Base-by-base conservation (phyloP, 1,139 yeast species). In the Kodamaea arcana region DNA sequence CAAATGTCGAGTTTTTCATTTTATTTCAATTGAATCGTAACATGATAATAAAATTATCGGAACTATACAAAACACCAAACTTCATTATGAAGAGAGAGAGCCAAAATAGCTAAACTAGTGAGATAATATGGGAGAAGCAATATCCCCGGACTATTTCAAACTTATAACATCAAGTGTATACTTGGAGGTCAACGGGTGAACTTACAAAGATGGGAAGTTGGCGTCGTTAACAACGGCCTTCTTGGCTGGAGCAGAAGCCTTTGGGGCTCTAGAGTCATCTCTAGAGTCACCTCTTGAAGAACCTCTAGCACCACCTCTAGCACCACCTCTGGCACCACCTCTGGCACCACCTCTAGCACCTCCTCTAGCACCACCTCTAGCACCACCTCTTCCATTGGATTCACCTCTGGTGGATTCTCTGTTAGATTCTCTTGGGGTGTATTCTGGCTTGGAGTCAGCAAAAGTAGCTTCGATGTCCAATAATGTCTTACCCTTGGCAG, bases 391-490 rank as follows among this genome's bases (percentile, higher is more conserved):
- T 16, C 27, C 21, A 27, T 46, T 51, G 36, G 59, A 61, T 44
- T 62, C 39, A 38, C 50, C 27, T 28, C 22, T 22, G 13, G 34
- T 33, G 36, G 38, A 24, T 35, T 56, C 60, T 42, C 54, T 58
- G 51, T 58, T 49, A 44, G 62, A 65, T 43, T 52, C 54, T 40
- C 54, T 57, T 48, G 55, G 49, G 59, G 54, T 46, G 34, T 52
- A 31, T 33, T 45, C 45, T 32, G 43, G 39, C 28, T 40, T 37
- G 23, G 45, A 36, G 44, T 80, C 87, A 47, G 80, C 71, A 55
- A 81, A 81, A 38, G 73, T 63, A 43, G 86, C 83, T 46, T 77
- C 75, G 51, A 81, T 65, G 47, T 81, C 85, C 59, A 83, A 73
- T 61, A 69, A 69, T 56, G 71, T 74, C 78, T 83, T 83, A 58